A percentile compares a stretch with the other conserved stretches of the same genome.
Evolutionary conservation across 148 eudicot genomes (phyloP).

Genomic region (Fagopyrum homotropicum): DNA sequence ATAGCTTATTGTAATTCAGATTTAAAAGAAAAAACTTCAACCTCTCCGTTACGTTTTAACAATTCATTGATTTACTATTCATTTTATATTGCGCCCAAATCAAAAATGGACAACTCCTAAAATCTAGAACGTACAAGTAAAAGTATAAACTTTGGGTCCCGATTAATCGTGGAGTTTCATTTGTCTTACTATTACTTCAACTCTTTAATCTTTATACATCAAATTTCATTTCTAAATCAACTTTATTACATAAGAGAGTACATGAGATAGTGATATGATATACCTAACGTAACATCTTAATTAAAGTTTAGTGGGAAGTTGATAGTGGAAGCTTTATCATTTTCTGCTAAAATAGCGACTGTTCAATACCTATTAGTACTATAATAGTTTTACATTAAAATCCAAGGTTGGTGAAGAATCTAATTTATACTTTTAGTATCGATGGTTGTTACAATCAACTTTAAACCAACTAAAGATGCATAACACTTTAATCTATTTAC

Average conservation of each 20-base stretch:
- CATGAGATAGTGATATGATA: background rate
- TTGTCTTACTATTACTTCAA: background rate
- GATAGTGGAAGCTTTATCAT: background rate
- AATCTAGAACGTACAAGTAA: background rate
- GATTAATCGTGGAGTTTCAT: background rate
- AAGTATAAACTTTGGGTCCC: background rate
- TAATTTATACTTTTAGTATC: no score
- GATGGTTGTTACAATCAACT: no score
- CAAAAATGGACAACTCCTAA: background rate
- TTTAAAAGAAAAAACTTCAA: no score
- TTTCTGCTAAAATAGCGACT: background rate
- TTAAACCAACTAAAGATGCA: no score
- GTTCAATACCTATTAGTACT: background rate
- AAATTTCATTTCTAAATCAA: background rate
- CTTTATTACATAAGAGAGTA: background rate
- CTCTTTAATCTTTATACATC: background rate
- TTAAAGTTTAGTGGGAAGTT: background rate
- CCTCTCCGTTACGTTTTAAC: no score
- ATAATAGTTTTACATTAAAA: no score
- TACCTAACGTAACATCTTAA: constrained; percentile 3
- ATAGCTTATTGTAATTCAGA: no score
- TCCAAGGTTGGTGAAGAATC: no score
- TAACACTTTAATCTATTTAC: no score
- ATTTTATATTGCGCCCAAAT: no score
- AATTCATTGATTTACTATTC: no score